Conservation (phyloP, 2,329 filamentous ascomycete genomes). For the Diaporthe destruens region DNA sequence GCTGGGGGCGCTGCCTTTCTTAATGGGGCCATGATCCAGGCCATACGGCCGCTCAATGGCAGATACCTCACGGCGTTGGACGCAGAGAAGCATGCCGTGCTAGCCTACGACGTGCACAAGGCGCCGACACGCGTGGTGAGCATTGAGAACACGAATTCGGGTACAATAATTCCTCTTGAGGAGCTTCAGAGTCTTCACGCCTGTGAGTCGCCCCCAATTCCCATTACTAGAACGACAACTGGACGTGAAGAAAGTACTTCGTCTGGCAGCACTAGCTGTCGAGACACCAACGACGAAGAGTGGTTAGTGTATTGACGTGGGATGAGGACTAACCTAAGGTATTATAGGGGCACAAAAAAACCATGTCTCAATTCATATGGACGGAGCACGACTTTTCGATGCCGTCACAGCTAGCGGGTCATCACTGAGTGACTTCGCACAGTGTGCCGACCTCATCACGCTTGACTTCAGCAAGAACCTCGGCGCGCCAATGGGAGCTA, state of each 20-base stretch:
- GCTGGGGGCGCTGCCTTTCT: conserved; percentile 70
- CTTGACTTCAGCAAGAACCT: conserved; percentile 87
- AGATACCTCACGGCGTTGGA: conserved; percentile 59
- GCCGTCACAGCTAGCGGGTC: conserved; percentile 79
- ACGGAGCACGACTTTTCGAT: conserved; percentile 87
- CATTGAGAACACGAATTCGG: conserved; percentile 54
- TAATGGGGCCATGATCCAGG: conserved; percentile 73
- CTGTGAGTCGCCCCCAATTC: not conserved
- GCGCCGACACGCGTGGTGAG: conserved; percentile 57
- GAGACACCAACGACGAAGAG: not conserved
- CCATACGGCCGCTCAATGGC: conserved; percentile 53
- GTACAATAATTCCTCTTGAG: conserved; percentile 16
- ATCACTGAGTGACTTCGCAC: conserved; percentile 70
- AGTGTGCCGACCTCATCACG: conserved; percentile 76
- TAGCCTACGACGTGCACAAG: conserved; percentile 58
- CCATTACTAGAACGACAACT: not conserved
- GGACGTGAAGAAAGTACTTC: not conserved
- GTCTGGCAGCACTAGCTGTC: not conserved
- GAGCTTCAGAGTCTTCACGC: conserved; percentile 9
- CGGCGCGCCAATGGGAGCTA: conserved; percentile 83
- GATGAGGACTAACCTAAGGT: not conserved
- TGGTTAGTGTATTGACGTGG: too few species aligned
- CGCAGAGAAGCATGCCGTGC: conserved; percentile 49
- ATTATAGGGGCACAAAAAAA: not conserved
- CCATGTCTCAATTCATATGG: conserved; percentile 69